Conservation (phyloP, 306 rosid genomes). For the Cicer pinnatifidum region DNA sequence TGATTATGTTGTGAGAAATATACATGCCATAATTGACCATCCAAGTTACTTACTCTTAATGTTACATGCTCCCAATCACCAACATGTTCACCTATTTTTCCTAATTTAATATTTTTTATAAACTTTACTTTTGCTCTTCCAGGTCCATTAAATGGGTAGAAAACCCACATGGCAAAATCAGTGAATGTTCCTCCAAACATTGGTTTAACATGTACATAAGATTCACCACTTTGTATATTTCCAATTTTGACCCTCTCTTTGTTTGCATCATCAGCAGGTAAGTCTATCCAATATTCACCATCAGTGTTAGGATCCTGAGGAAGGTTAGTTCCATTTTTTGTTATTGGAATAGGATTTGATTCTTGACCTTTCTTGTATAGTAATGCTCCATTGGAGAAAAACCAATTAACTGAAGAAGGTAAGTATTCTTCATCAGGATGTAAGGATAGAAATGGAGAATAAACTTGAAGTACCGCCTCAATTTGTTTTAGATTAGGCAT, state of each 20-base stretch:
- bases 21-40: constrained; percentile 57
- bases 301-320: constrained; percentile 74
- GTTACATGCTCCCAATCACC: constrained; percentile 94
- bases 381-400: constrained; percentile 67
- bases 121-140: constrained; percentile 63
- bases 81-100: constrained; percentile 73
- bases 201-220: constrained; percentile 70
- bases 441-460: constrained; percentile 60
- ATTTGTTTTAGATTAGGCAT: constrained; percentile 70
- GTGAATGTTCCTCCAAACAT: constrained; percentile 76
- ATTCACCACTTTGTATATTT: constrained; percentile 49
- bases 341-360: constrained; percentile 52
- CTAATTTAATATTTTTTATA: constrained; percentile 52
- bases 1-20: constrained; percentile 69
- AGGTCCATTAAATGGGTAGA: constrained; percentile 84
- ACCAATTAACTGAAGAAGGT: constrained; percentile 75
- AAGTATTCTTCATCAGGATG: constrained; percentile 69
- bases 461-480: constrained; percentile 54
- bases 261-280: constrained; percentile 53
- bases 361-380: constrained; percentile 56
- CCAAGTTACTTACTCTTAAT: constrained; percentile 75
- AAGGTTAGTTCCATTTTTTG: constrained; percentile 62
- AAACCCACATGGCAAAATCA: constrained; percentile 73
- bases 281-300: constrained; percentile 73
- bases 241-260: constrained; percentile 68